Evolutionary conservation across 176 grass and related monocot species (phyloP).

Genomic region (Carex pumila): DNA sequence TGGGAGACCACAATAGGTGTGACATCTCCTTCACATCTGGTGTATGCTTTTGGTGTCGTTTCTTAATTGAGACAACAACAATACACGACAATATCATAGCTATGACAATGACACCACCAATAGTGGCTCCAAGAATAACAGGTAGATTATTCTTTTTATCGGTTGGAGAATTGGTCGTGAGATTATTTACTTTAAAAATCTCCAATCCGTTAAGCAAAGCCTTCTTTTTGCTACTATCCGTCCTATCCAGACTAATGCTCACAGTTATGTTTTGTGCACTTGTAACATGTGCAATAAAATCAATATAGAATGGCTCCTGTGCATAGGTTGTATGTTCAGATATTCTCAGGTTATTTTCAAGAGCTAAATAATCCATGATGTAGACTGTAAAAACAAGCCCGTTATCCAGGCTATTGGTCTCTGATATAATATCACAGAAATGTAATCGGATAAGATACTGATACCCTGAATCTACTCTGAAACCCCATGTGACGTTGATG

Average conservation of each 20-base stretch:
- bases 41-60: not conserved
- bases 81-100: not conserved
- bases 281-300: not conserved
- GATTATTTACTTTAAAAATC: slow-evolving; percentile 43
- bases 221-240: not conserved
- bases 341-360: not conserved
- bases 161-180: not conserved
- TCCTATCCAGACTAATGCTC: slow-evolving; percentile 17
- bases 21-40: slow-evolving; percentile 26
- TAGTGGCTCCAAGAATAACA: slow-evolving; percentile 15
- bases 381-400: slow-evolving; percentile 30
- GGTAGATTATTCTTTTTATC: not conserved
- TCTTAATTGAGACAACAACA: not conserved
- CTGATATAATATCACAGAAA: slow-evolving; percentile 33
- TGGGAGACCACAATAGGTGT: slow-evolving; percentile 20
- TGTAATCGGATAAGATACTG: slow-evolving; percentile 37
- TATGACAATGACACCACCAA: slow-evolving; percentile 21
- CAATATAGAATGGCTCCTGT: slow-evolving; percentile 19
- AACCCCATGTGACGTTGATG: slow-evolving; percentile 36
- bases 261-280: slow-evolving; percentile 12
- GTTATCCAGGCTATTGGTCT: not conserved
- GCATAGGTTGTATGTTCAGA: rapidly evolving
- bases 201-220: slow-evolving; percentile 73
- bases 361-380: not conserved
- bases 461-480: not conserved